Evolutionary conservation across 2,329 filamentous ascomycete species (phyloP).

Genomic region (Alternaria rosae): DNA sequence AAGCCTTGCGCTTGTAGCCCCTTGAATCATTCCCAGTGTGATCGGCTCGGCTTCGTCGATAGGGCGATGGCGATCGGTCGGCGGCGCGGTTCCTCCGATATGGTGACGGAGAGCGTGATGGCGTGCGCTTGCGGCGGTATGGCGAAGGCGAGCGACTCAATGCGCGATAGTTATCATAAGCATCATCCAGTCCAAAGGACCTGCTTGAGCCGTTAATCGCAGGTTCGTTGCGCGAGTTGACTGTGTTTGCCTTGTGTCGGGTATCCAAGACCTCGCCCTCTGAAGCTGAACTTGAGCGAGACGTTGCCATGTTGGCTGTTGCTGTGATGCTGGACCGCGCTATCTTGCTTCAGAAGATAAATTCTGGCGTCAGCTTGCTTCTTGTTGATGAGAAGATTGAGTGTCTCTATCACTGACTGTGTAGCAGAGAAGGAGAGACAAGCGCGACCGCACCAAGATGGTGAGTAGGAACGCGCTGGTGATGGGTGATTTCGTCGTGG

Average conservation of each 20-base stretch:
- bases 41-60: conserved; percentile 31
- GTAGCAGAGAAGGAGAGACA: conserved; percentile 33
- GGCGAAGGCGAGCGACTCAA: conserved; percentile 43
- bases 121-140: conserved; percentile 34
- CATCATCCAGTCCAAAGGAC: conserved; percentile 39
- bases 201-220: conserved; percentile 47
- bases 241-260: conserved; percentile 47
- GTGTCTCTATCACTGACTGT: conserved; percentile 50
- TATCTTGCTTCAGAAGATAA: conserved; percentile 16
- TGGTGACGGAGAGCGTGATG: conserved; percentile 39
- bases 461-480: conserved; percentile 8
- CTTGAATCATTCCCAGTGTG: conserved; percentile 36
- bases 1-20: conserved; percentile 55
- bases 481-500: conserved; percentile 20
- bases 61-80: conserved; percentile 41
- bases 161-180: conserved; percentile 34
- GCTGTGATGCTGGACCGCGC: conserved; percentile 7
- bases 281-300: conserved; percentile 38
- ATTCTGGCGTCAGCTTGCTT: conserved; percentile 43
- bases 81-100: conserved; percentile 32
- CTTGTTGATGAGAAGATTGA: conserved; percentile 33
- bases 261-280: conserved; percentile 40
- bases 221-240: conserved; percentile 36
- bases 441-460: conserved; percentile 16
- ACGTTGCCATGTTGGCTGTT: conserved; percentile 29